phyloP scores from a whole-genome alignment of 176 grass and related monocot genomes.

The Musa itinerans region DNA sequence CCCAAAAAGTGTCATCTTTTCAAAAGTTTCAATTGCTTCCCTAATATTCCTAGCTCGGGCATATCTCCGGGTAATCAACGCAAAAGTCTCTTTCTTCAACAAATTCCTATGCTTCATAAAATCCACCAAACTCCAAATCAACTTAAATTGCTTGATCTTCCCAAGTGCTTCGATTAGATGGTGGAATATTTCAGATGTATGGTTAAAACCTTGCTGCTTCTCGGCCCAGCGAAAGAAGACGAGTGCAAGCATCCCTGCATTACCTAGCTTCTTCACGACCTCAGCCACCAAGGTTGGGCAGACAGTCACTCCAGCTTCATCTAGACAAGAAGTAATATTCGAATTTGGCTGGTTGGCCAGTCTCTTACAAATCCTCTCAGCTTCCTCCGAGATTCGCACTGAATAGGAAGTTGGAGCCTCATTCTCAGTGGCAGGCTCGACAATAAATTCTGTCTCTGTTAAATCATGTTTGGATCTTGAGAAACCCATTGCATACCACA shows the following conservation, averaged over 20 bases:
- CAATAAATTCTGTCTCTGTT: constrained; percentile 2
- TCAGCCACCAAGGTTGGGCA: constrained; percentile 37
- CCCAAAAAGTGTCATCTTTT: constrained; percentile 49
- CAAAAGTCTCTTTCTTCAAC: constrained; percentile 53
- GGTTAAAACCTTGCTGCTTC: constrained; percentile 46
- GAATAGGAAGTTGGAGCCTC: constrained; percentile 7
- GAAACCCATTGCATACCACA: background rate
- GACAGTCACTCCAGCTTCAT: constrained; percentile 25
- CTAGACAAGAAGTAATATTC: constrained; percentile 19
- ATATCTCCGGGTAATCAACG: constrained; percentile 48
- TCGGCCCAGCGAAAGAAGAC: constrained; percentile 66
- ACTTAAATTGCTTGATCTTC: constrained; percentile 62
- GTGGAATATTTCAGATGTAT: constrained; percentile 47
- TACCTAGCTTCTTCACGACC: constrained; percentile 51
- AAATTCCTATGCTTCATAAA: constrained; percentile 35
- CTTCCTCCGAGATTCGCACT: constrained; percentile 6
- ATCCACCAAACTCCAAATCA: constrained; percentile 62
- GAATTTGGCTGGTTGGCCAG: constrained; percentile 24
- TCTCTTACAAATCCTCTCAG: constrained; percentile 39
- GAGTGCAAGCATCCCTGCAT: constrained; percentile 42
- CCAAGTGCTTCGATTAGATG: constrained; percentile 64
- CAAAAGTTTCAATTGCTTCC: constrained; percentile 53
- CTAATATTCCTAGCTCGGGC: constrained; percentile 37
- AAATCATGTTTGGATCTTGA: background rate
- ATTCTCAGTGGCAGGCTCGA: background rate